These are phyloP conservation scores for Xylariales sp. DNA, from an alignment of 2,329 filamentous ascomycete genomes.

Conservation along the genomic window DNA sequence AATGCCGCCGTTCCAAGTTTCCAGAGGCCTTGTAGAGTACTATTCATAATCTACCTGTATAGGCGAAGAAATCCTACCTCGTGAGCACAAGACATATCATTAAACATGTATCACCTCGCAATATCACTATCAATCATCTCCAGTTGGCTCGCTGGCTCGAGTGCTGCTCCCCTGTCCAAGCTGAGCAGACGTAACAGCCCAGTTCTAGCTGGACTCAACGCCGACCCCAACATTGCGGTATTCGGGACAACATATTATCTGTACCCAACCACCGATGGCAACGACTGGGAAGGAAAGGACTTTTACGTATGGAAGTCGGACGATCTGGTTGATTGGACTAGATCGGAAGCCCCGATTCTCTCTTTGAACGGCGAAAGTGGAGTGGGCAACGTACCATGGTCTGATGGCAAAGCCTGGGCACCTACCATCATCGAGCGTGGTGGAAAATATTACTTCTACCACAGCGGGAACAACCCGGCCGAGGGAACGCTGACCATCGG, in stretches of 20 bases:
- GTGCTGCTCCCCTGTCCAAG: too few relatives aligned
- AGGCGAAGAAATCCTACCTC: too few relatives aligned
- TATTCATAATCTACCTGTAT: too few relatives aligned
- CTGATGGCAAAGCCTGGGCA: slow-evolving; percentile 62
- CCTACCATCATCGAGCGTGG: slow-evolving; percentile 56
- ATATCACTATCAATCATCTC: too few relatives aligned
- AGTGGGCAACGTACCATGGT: slow-evolving; percentile 57
- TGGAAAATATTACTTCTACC: slow-evolving; percentile 63
- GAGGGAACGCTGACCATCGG: slow-evolving; percentile 56
- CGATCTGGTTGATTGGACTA: slow-evolving; percentile 38
- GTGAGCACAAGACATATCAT: too few relatives aligned
- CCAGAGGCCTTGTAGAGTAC: too few relatives aligned
- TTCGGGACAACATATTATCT: slow-evolving; percentile 37
- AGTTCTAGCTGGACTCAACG: background rate
- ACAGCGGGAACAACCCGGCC: slow-evolving; percentile 48
- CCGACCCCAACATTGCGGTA: background rate
- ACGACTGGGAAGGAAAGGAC: slow-evolving; percentile 40
- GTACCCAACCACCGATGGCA: slow-evolving; percentile 42
- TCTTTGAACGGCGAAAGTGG: slow-evolving; percentile 36
- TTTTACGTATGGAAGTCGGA: slow-evolving; percentile 44
- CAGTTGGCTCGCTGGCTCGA: too few relatives aligned
- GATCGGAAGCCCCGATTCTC: slow-evolving; percentile 36
- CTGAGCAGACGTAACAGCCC: background rate
- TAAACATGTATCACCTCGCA: too few relatives aligned
- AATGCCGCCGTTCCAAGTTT: too few relatives aligned